A percentile compares a stretch with the other conserved stretches of the same genome.
These are phyloP conservation scores for Fusarium sp. DNA, from an alignment of 2,329 filamentous ascomycete species.

Conservation along the genomic window DNA sequence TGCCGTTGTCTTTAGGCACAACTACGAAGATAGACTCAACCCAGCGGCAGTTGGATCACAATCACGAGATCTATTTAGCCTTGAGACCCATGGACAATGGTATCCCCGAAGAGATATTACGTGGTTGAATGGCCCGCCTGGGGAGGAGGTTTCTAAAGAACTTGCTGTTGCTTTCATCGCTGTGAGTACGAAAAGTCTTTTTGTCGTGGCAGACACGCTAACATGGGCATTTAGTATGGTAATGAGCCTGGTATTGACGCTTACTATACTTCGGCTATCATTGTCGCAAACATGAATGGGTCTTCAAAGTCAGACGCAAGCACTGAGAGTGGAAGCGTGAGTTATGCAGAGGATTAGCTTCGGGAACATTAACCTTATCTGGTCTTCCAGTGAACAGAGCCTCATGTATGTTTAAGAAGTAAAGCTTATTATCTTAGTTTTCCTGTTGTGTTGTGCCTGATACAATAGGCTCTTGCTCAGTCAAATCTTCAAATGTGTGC, in stretches of 20 bases:
- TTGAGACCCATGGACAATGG: neutral
- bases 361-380: fast-evolving
- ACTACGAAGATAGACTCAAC: neutral
- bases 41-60: neutral
- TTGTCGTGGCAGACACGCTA: neutral
- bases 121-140: conserved; percentile 23
- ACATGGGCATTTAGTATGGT: neutral
- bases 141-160: neutral
- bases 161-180: neutral
- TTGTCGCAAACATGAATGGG: neutral
- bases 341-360: neutral
- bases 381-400: fast-evolving
- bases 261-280: conserved; percentile 20
- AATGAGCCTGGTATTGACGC: neutral
- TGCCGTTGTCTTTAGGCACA: neutral
- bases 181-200: neutral
- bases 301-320: fast-evolving
- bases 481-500: fast-evolving
- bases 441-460: neutral
- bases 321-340: neutral
- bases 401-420: fast-evolving
- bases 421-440: neutral
- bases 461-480: neutral
- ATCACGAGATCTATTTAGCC: neutral
- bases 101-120: neutral